A percentile compares a stretch with the other conserved stretches of the same genome.
Evolutionary conservation across 2,329 filamentous ascomycete genomes (phyloP).

Genomic region (Penicillium digitatum): DNA sequence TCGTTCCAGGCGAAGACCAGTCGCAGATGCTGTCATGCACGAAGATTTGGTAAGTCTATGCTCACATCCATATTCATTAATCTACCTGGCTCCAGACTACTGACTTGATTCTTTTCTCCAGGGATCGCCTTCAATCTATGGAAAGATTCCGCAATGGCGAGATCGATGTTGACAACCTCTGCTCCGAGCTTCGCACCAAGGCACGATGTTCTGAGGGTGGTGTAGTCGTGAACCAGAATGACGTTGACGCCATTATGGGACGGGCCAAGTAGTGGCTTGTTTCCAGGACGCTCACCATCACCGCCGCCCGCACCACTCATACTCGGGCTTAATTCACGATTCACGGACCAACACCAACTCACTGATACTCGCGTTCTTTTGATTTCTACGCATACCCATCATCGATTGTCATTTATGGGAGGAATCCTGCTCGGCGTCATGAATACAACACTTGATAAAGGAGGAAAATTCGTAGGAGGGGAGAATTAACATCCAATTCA

Average conservation of each 20-base stretch:
- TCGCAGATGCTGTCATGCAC: constrained; percentile 74
- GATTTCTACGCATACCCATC: constrained; percentile 28
- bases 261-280: constrained; percentile 28
- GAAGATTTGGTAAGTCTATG: constrained; percentile 78
- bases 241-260: constrained; percentile 75
- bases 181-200: constrained; percentile 89
- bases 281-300: neutral
- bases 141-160: constrained; percentile 84
- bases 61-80: neutral
- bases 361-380: constrained; percentile 13
- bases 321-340: constrained; percentile 17
- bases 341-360: constrained; percentile 14
- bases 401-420: constrained; percentile 18
- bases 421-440: constrained; percentile 18
- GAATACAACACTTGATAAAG: constrained; percentile 15
- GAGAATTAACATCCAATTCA: neutral
- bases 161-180: constrained; percentile 89
- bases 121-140: constrained; percentile 85
- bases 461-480: constrained; percentile 1
- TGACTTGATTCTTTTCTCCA: constrained; percentile 47
- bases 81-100: constrained; percentile 19
- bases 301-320: neutral
- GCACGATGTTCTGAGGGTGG: constrained; percentile 88
- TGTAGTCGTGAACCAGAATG: constrained; percentile 80
- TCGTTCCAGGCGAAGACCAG: constrained; percentile 58